These are phyloP conservation scores for Boletus rubescentipes DNA, from an alignment of 768 basidiomycete genomes.

Conservation along the genomic window DNA sequence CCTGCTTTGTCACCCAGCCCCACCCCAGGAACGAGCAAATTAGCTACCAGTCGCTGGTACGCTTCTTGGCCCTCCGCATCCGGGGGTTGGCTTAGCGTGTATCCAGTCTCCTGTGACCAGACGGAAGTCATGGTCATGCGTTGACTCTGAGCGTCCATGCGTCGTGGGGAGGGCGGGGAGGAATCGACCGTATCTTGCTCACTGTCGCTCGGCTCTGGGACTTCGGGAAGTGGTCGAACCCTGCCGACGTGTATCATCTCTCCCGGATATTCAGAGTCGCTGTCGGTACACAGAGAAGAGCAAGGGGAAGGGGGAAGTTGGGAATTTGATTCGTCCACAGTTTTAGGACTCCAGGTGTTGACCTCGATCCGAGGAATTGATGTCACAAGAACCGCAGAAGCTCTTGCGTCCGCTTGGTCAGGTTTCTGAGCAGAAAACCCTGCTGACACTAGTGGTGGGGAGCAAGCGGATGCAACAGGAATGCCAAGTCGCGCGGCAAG, in stretches of 20 bases:
- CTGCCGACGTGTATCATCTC: neutral
- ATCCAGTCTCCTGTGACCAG: slow-evolving; percentile 42
- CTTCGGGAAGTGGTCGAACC: slow-evolving; percentile 11
- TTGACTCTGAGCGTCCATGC: neutral
- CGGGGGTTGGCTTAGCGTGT: slow-evolving; percentile 33
- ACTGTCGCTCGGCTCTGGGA: neutral
- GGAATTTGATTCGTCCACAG: neutral
- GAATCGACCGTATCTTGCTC: slow-evolving; percentile 2
- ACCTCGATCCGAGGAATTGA: slow-evolving; percentile 2
- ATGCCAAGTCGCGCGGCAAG: slow-evolving; percentile 11
- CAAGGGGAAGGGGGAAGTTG: neutral
- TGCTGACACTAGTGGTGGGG: neutral
- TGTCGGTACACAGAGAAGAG: neutral
- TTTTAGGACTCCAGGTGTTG: neutral
- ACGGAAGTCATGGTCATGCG: slow-evolving; percentile 20
- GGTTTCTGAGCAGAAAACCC: neutral
- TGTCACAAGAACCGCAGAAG: neutral
- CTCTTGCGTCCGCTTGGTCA: slow-evolving; percentile 14
- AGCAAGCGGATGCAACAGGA: neutral
- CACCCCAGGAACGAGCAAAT: neutral
- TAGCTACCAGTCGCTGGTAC: neutral
- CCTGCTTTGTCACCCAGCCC: neutral
- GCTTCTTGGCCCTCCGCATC: slow-evolving; percentile 7
- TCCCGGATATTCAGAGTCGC: slow-evolving; percentile 3
- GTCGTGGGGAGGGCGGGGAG: neutral